These are phyloP conservation scores for Gaertneriomyces sp. DNA, from an alignment of 192 early-diverging fungal genomes.

Conservation along the genomic window DNA sequence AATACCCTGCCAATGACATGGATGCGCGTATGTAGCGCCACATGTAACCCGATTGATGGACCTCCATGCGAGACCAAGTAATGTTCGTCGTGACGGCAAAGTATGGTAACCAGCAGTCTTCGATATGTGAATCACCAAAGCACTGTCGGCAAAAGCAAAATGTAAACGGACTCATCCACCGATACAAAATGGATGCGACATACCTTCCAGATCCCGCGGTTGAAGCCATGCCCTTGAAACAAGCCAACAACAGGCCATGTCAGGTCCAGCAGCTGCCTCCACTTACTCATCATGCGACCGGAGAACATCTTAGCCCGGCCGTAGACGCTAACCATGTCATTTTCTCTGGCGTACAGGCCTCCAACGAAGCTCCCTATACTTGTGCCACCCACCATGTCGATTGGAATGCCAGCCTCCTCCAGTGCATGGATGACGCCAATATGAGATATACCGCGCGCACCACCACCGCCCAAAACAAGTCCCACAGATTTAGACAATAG, in stretches of 20 bases:
- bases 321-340: slow-evolving; percentile 82
- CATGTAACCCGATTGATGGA: slow-evolving; percentile 86
- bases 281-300: slow-evolving; percentile 71
- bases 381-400: slow-evolving; percentile 98
- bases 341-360: slow-evolving; percentile 85
- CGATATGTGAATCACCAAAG: slow-evolving; percentile 87
- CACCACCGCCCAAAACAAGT: slow-evolving; percentile 92
- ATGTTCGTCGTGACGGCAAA: slow-evolving; percentile 96
- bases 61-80: slow-evolving; percentile 89
- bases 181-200: neutral
- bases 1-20: slow-evolving; percentile 93
- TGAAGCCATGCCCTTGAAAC: slow-evolving; percentile 80
- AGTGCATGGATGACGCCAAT: slow-evolving; percentile 89
- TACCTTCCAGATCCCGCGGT: slow-evolving; percentile 93
- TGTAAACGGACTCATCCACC: slow-evolving; percentile 7
- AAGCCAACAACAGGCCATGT: slow-evolving; percentile 92
- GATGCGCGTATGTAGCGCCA: slow-evolving; percentile 98
- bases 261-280: slow-evolving; percentile 87
- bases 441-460: slow-evolving; percentile 90
- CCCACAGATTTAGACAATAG: slow-evolving; percentile 89
- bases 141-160: slow-evolving; percentile 20
- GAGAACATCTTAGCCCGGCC: slow-evolving; percentile 84
- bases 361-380: slow-evolving; percentile 95
- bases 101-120: slow-evolving; percentile 97
- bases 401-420: slow-evolving; percentile 95